phyloP scores from a whole-genome alignment of 2,329 filamentous ascomycete species.

The Fusarium solani-melongenae region DNA sequence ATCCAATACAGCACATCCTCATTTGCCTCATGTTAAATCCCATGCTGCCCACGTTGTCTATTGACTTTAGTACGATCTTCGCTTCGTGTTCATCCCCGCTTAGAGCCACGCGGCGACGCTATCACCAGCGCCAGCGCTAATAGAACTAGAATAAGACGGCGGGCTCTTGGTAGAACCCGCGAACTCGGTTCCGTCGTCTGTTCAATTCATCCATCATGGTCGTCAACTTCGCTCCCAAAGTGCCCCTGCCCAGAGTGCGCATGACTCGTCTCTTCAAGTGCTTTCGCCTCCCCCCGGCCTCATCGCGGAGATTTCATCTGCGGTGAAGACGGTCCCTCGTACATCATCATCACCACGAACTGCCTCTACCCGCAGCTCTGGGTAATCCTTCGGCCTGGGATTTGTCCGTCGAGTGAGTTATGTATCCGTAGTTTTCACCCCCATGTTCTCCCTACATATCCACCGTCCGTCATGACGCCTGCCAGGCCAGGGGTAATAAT shows the following conservation, averaged over 20 bases:
- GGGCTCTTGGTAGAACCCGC: background rate
- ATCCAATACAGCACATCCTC: background rate
- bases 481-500: constrained; percentile 10
- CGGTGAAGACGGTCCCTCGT: constrained; percentile 10
- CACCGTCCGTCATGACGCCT: constrained; percentile 14
- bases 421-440: background rate
- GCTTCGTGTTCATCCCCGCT: background rate
- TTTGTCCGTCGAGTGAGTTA: background rate
- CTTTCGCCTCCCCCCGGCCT: background rate
- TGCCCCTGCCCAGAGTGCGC: constrained; percentile 13
- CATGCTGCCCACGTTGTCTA: background rate
- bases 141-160: background rate
- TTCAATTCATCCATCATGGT: background rate
- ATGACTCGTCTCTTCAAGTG: constrained; percentile 26
- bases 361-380: background rate
- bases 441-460: background rate
- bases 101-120: constrained; percentile 8
- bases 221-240: background rate
- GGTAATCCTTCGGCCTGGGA: background rate
- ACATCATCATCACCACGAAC: constrained; percentile 16
- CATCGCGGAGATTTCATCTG: constrained; percentile 29
- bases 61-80: constrained; percentile 4
- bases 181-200: background rate
- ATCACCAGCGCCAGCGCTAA: constrained; percentile 9
- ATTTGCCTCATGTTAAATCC: background rate